A percentile compares a stretch with the other conserved stretches of the same genome.
phyloP scores from a whole-genome alignment of 2,329 filamentous ascomycete genomes.

The Pyrenophora tritici-repentis region DNA sequence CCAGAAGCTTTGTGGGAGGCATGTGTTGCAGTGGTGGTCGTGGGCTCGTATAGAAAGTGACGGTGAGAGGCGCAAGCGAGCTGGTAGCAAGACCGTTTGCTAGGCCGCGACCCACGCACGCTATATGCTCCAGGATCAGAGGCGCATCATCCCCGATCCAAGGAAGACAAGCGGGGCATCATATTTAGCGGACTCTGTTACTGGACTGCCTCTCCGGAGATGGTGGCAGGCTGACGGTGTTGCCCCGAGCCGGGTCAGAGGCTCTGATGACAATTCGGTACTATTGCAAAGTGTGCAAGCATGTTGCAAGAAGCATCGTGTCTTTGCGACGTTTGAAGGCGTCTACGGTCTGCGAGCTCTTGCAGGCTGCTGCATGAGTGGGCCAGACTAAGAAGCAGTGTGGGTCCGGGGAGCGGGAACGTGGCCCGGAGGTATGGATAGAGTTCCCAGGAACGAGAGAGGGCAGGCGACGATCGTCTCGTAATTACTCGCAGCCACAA shows the following conservation, averaged over 20 bases:
- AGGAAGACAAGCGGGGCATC: constrained; percentile 23
- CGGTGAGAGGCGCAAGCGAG: constrained; percentile 24
- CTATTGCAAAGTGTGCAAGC: constrained; percentile 1
- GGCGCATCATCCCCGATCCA: constrained; percentile 18
- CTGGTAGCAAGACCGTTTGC: constrained; percentile 18
- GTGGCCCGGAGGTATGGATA: constrained; percentile 41
- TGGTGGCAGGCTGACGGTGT: constrained; percentile 5
- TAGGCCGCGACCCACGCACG: constrained; percentile 24
- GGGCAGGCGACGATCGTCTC: constrained; percentile 37
- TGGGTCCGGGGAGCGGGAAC: constrained; percentile 47
- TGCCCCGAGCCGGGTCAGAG: constrained; percentile 3
- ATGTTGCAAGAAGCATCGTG: constrained; percentile 3
- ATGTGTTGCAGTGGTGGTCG: constrained; percentile 9
- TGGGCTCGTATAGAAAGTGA: constrained; percentile 8
- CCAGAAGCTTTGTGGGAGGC: constrained; percentile 4
- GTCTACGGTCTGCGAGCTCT: constrained; percentile 10
- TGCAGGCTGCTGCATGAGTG: constrained; percentile 27
- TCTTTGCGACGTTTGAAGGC: constrained; percentile 1
- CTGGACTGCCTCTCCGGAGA: constrained; percentile 17
- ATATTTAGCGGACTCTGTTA: constrained; percentile 14
- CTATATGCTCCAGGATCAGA: constrained; percentile 20
- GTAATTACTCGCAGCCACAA: constrained; percentile 36
- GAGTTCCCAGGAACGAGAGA: constrained; percentile 43
- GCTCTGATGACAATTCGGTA: constrained; percentile 1
- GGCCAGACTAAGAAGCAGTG: constrained; percentile 23